These are phyloP conservation scores for Exophiala viscosa DNA, from an alignment of 2,329 filamentous ascomycete genomes.

Conservation along the genomic window DNA sequence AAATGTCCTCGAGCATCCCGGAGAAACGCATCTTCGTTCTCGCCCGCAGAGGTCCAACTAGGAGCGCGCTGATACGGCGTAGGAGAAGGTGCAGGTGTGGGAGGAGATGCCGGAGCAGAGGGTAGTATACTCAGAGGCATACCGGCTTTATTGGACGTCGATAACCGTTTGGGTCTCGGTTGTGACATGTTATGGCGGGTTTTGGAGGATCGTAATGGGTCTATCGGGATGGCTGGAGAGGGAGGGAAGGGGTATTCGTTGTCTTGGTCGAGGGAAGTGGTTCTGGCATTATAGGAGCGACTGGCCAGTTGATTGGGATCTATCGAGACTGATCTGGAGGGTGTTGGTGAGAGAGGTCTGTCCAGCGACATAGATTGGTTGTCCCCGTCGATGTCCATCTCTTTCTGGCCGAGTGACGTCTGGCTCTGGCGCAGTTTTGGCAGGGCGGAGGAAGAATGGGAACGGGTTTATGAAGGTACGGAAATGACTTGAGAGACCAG, in stretches of 20 bases:
- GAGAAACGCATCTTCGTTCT: constrained; percentile 78
- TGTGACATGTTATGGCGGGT: constrained; percentile 32
- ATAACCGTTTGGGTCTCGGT: constrained; percentile 25
- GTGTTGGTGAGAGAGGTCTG: constrained; percentile 27
- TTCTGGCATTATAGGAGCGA: constrained; percentile 17
- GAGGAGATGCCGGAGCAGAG: constrained; percentile 62
- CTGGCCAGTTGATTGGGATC: constrained; percentile 23
- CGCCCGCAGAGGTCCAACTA: constrained; percentile 44
- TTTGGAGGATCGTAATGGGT: constrained; percentile 32
- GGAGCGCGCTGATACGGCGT: constrained; percentile 60
- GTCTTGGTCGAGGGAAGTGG: constrained; percentile 32
- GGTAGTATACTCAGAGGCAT: constrained; percentile 60
- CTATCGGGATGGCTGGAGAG: constrained; percentile 31
- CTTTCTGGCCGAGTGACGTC: constrained; percentile 2
- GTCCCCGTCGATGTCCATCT: constrained; percentile 21
- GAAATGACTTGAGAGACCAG: neutral
- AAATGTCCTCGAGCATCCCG: constrained; percentile 78
- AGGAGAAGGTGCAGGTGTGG: constrained; percentile 64
- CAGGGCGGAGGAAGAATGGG: neutral
- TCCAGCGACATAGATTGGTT: constrained; percentile 13
- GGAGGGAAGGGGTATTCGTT: constrained; percentile 33
- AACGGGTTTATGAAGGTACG: neutral
- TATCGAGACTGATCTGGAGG: constrained; percentile 22
- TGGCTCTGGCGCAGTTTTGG: neutral
- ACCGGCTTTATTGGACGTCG: constrained; percentile 34